Evolutionary conservation across 2,329 filamentous ascomycete species (phyloP).

Genomic region (Alternaria arborescens): DNA sequence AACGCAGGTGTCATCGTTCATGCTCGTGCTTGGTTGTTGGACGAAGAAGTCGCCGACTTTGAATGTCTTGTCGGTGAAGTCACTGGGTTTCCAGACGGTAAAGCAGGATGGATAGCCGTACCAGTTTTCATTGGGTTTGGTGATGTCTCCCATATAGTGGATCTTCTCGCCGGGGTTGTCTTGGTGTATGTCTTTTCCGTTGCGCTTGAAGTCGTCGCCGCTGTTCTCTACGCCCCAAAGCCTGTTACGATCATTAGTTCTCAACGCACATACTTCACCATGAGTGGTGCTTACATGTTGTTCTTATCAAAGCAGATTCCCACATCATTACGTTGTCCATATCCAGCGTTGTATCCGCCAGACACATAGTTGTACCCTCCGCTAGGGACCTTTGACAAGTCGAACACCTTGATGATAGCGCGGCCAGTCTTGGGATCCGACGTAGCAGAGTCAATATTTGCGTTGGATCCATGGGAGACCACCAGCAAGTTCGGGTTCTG

Average conservation of each 20-base stretch:
- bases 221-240: constrained; percentile 71
- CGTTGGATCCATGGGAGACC: constrained; percentile 69
- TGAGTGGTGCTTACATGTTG: constrained; percentile 58
- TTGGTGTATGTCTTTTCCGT: constrained; percentile 68
- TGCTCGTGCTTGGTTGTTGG: constrained; percentile 45
- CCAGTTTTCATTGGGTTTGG: constrained; percentile 59
- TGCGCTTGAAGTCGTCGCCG: constrained; percentile 68
- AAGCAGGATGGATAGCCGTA: constrained; percentile 77
- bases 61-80: constrained; percentile 60
- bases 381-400: constrained; percentile 54
- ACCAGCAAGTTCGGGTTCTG: constrained; percentile 65
- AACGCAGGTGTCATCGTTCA: constrained; percentile 58
- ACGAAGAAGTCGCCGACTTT: constrained; percentile 54
- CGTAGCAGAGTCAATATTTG: constrained; percentile 68
- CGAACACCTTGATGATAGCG: constrained; percentile 71
- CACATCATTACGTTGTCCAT: constrained; percentile 76
- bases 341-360: constrained; percentile 62
- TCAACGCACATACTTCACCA: constrained; percentile 24
- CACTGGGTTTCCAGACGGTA: constrained; percentile 67
- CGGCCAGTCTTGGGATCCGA: constrained; percentile 62
- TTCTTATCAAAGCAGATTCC: constrained; percentile 60
- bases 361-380: constrained; percentile 60
- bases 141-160: constrained; percentile 70
- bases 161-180: constrained; percentile 78
- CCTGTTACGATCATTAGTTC: constrained; percentile 18